Conservation (phyloP, 306 rosid species). For the Fagus sylvatica region DNA sequence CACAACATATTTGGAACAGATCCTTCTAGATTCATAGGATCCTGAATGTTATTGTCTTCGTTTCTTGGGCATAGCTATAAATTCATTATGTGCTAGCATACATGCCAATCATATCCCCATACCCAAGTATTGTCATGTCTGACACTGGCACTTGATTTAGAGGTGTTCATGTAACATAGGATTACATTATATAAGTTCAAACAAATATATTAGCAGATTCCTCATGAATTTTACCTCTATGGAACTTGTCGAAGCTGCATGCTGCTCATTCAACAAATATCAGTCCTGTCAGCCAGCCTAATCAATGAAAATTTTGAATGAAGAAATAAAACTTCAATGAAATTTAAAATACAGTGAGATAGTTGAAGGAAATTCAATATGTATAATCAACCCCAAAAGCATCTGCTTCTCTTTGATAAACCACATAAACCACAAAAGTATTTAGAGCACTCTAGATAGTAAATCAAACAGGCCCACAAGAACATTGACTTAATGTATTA, state of each 20-base stretch:
- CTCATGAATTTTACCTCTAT: constrained; percentile 58
- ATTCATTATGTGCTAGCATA: constrained; percentile 9
- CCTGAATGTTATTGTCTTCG: background rate
- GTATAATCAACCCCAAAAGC: constrained; percentile 5
- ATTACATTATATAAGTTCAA: constrained; percentile 11
- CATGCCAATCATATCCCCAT: constrained; percentile 7
- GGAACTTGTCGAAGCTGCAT: constrained; percentile 59
- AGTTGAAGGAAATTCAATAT: constrained; percentile 8
- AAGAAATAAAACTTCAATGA: constrained; percentile 54
- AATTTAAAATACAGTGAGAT: constrained; percentile 32
- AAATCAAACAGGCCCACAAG: background rate
- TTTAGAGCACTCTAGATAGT: background rate
- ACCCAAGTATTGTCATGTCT: background rate
- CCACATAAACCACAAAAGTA: background rate
- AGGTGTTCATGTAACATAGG: background rate
- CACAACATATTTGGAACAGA: background rate
- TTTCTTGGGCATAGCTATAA: background rate
- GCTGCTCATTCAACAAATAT: constrained; percentile 90
- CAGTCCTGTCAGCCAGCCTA: constrained; percentile 95
- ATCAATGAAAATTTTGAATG: constrained; percentile 68
- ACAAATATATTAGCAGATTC: constrained; percentile 18
- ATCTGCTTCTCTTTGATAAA: background rate
- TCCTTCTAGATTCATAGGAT: constrained; percentile 6
- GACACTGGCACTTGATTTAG: background rate
- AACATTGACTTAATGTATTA: background rate